phyloP scores from a whole-genome alignment of 371 early-diverging fungal species.

The Apophysomyces elegans region DNA sequence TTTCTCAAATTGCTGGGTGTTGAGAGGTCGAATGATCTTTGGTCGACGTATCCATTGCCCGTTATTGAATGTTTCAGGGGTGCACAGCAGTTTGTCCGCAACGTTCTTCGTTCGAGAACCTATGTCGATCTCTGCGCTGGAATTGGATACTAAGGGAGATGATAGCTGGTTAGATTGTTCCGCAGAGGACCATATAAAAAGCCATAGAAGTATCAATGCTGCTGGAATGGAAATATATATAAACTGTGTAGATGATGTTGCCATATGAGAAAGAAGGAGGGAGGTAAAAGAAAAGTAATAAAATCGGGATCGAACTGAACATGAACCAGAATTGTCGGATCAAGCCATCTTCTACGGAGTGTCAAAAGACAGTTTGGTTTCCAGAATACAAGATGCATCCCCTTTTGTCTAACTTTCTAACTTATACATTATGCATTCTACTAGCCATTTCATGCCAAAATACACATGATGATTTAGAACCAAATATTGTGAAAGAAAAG shows the following conservation, averaged over 20 bases:
- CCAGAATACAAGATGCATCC: too few relatives aligned
- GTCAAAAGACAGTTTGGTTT: too few relatives aligned
- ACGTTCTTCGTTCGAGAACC: not conserved
- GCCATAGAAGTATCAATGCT: constrained; percentile 18
- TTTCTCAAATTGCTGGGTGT: constrained; percentile 23
- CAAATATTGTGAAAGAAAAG: not conserved
- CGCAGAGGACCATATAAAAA: constrained; percentile 22
- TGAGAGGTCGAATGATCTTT: constrained; percentile 16
- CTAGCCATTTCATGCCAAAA: not conserved
- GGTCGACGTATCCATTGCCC: constrained; percentile 44
- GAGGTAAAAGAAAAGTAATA: not conserved
- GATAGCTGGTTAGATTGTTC: not conserved
- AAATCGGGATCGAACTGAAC: too few relatives aligned
- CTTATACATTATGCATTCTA: not conserved
- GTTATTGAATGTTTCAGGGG: constrained; percentile 33
- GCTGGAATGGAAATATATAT: constrained; percentile 14
- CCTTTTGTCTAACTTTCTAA: too few relatives aligned
- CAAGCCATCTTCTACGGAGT: too few relatives aligned
- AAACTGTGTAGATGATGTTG: not conserved
- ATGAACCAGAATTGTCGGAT: too few relatives aligned
- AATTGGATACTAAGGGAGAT: not conserved
- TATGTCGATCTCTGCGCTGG: not conserved
- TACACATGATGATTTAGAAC: not conserved
- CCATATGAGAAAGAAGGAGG: constrained; percentile 6
- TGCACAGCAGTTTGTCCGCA: constrained; percentile 23